Conservation (phyloP, 2,329 filamentous ascomycete genomes). For the Mycosphaerella sp. region DNA sequence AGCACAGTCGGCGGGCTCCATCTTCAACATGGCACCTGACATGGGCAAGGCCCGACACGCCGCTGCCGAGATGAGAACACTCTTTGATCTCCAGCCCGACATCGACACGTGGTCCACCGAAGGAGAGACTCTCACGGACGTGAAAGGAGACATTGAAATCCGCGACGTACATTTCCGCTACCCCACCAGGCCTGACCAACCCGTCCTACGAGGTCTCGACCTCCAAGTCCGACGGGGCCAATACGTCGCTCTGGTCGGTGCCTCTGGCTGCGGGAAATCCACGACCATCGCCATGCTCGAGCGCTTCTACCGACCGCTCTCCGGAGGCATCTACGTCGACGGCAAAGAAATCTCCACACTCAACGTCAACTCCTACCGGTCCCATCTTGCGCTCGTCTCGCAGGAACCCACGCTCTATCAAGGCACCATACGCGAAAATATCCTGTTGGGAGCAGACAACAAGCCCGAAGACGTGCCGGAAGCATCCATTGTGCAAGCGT, state of each 20-base stretch:
- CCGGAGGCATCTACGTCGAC: slow-evolving; percentile 74
- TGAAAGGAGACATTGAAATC: slow-evolving; percentile 81
- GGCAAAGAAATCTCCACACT: slow-evolving; percentile 72
- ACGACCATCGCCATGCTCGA: slow-evolving; percentile 89
- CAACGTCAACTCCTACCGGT: slow-evolving; percentile 81
- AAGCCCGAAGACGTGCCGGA: slow-evolving; percentile 59
- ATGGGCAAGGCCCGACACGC: slow-evolving; percentile 90
- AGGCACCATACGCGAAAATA: slow-evolving; percentile 84
- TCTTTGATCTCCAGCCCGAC: slow-evolving; percentile 74
- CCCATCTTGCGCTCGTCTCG: slow-evolving; percentile 76
- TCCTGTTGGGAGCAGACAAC: slow-evolving; percentile 64
- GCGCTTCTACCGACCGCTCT: slow-evolving; percentile 85
- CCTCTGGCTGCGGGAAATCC: slow-evolving; percentile 87
- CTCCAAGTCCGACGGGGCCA: slow-evolving; percentile 68
- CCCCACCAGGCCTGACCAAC: slow-evolving; percentile 81
- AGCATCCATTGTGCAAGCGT: slow-evolving; percentile 66
- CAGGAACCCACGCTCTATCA: slow-evolving; percentile 95
- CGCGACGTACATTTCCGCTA: slow-evolving; percentile 91
- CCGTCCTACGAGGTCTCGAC: slow-evolving; percentile 81
- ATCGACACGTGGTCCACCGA: slow-evolving; percentile 77
- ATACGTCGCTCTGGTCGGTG: slow-evolving; percentile 86
- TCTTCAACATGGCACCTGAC: slow-evolving; percentile 84
- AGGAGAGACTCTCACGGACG: slow-evolving; percentile 55
- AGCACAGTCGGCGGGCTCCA: slow-evolving; percentile 80
- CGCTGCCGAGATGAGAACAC: slow-evolving; percentile 67